Evolutionary conservation across 768 basidiomycete genomes (phyloP).

Genomic region (Lanmaoa pseudosensibilis): DNA sequence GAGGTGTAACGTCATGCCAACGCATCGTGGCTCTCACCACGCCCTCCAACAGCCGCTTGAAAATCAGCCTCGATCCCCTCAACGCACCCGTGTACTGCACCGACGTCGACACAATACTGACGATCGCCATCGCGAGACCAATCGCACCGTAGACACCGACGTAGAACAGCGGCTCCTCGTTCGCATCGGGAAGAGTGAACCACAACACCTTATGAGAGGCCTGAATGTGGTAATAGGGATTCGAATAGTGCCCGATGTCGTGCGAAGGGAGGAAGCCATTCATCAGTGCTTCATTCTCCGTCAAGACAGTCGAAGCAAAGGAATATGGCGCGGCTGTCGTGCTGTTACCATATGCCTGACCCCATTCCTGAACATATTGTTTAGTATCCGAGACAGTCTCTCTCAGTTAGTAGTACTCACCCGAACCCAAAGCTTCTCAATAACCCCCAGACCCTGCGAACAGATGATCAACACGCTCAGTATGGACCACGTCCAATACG

Average conservation of each 20-base stretch:
- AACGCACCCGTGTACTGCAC: constrained; percentile 59
- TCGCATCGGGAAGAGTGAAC: constrained; percentile 46
- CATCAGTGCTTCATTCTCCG: constrained; percentile 33
- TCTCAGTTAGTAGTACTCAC: constrained; percentile 9
- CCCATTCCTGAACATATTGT: constrained; percentile 27
- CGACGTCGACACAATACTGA: constrained; percentile 45
- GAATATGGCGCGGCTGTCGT: constrained; percentile 9
- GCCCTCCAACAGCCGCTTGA: constrained; percentile 56
- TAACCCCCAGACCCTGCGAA: constrained; percentile 27
- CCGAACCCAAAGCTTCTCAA: constrained; percentile 34
- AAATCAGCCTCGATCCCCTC: constrained; percentile 37
- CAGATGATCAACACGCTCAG: constrained; percentile 23
- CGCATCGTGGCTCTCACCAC: constrained; percentile 84
- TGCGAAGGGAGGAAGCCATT: constrained; percentile 22
- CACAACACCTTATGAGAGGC: constrained; percentile 2
- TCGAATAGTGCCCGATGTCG: constrained; percentile 14
- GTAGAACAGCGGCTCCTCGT: constrained; percentile 68
- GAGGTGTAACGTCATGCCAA: constrained; percentile 81
- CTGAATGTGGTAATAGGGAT: constrained; percentile 19
- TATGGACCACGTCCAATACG: constrained; percentile 33
- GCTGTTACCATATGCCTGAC: constrained; percentile 21
- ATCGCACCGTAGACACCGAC: constrained; percentile 66
- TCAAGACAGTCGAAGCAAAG: constrained; percentile 24
- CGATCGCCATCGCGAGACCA: constrained; percentile 48
- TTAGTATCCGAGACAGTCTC: background rate